Evolutionary conservation across 495 filamentous ascomycete genomes (phyloP).

Genomic region (Podospora conica): DNA sequence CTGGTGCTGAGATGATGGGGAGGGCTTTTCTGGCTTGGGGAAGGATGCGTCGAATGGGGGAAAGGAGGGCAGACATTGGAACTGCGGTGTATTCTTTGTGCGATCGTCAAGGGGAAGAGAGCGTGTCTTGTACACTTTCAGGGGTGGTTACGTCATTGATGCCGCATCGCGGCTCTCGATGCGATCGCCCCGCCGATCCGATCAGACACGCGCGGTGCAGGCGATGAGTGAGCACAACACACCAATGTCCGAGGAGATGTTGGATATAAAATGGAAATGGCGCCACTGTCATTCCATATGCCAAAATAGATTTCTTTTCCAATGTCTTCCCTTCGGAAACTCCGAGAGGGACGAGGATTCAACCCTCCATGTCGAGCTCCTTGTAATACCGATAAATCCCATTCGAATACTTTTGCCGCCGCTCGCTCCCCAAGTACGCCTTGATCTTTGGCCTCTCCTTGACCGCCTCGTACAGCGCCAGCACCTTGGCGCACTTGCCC

Average conservation of each 20-base stretch:
- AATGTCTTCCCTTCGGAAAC: neutral
- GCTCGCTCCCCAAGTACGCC: slow-evolving; percentile 53
- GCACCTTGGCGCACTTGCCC: slow-evolving; percentile 46
- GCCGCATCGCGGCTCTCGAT: neutral
- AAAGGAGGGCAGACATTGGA: neutral
- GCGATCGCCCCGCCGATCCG: neutral
- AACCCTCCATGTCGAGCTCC: slow-evolving; percentile 47
- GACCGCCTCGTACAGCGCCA: slow-evolving; percentile 50
- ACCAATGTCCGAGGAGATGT: neutral
- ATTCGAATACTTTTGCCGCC: slow-evolving; percentile 45
- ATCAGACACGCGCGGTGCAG: neutral
- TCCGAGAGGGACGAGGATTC: neutral
- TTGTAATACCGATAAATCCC: slow-evolving; percentile 59
- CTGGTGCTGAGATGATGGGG: neutral
- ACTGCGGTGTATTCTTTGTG: neutral
- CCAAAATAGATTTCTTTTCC: neutral
- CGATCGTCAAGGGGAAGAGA: neutral
- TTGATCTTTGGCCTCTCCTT: slow-evolving; percentile 49
- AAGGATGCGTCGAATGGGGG: neutral
- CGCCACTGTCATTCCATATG: neutral
- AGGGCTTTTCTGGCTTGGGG: neutral
- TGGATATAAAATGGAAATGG: neutral
- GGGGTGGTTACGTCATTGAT: neutral
- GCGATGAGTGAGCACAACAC: slow-evolving; percentile 4
- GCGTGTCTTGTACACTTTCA: neutral